Evolutionary conservation across 495 filamentous ascomycete species (phyloP), one percentile per base, ranked within the genome.

Genomic region (Aspergillus sclerotiicarbonarius): DNA sequence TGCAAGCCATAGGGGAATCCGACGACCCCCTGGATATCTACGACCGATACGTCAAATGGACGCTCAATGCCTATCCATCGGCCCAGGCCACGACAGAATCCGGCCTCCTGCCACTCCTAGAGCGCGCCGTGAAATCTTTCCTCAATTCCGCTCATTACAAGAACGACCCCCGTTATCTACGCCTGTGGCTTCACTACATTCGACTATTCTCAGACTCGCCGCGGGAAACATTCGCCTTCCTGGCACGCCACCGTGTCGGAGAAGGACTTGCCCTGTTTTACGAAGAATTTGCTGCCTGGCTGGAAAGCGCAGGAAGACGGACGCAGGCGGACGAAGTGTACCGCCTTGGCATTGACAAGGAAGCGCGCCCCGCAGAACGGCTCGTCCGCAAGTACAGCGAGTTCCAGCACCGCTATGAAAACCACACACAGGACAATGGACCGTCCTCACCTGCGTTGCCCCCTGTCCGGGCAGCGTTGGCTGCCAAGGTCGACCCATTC

Each of bases 31-130:
- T 98, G 33, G 95, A 98, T 67, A 82, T 97, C 46, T 98, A 91
- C 74, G 93, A 97, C 63, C 87, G 95, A 69, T 98, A 98, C 65
- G 90, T 97, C 21, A 89, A 90, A 72, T 98, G 94, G 94, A 95
- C 92, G 0, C 75, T 98, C 16, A 90, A 96, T 67, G 90, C 93
- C 13, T 98, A 97, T 65, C 95, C 94, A 0, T 92, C 93, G 3
- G 90, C 92, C 12, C 91, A 96, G 73, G 90, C 91, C 37, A 94
- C 92, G n/a, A 78, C 89, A 0, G 85, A 94, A 67, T 96, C 92
- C 8, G 88, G 91, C 56, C 87, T 98, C 3, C 82, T 94, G n/a
- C 87, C 87, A 4, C 73, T 98, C 2, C 84, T 98, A 29, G 94
- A 98, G 69, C 88, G 92, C 52, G 93, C 92, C 10, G 98, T 94